Percentiles rank a stretch among this genome's conserved stretches.
phyloP scores from a whole-genome alignment of 2,329 filamentous ascomycete species.

The Trichoderma polysporum region DNA sequence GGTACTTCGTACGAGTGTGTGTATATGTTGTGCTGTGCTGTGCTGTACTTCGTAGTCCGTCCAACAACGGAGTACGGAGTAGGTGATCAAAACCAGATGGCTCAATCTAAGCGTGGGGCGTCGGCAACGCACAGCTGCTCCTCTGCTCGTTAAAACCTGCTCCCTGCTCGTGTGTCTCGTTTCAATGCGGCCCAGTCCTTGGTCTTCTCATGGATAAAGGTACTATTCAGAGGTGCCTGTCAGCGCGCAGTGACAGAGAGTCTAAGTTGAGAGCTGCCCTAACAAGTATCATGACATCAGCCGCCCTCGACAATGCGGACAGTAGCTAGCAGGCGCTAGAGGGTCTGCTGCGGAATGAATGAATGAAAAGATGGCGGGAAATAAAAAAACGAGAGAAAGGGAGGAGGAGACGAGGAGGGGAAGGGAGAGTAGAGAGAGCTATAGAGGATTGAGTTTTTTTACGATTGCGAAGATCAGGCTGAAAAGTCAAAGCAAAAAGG shows the following conservation, averaged over 20 bases:
- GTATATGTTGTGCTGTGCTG: neutral
- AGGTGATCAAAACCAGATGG: neutral
- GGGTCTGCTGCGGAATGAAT: conserved; percentile 3
- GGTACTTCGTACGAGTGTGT: too few relatives aligned
- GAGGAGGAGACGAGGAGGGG: neutral
- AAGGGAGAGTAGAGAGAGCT: neutral
- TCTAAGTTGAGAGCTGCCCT: neutral
- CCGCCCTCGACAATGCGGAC: conserved; percentile 6
- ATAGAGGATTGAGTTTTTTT: neutral
- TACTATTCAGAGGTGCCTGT: neutral
- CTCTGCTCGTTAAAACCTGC: neutral
- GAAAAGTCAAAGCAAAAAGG: neutral
- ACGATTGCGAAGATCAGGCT: neutral
- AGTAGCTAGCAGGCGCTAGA: neutral
- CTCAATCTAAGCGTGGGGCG: neutral
- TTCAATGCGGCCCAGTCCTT: neutral
- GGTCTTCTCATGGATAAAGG: too few relatives aligned
- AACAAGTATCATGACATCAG: conserved; percentile 1
- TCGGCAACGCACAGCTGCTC: conserved; percentile 1
- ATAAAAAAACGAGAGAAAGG: neutral
- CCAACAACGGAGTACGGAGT: neutral
- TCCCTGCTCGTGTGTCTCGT: neutral
- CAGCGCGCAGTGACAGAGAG: neutral
- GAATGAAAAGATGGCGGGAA: neutral
- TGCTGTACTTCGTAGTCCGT: neutral